These are phyloP conservation scores for Rhizopus arrhizus DNA, from an alignment of 371 early-diverging fungal genomes.

Conservation along the genomic window DNA sequence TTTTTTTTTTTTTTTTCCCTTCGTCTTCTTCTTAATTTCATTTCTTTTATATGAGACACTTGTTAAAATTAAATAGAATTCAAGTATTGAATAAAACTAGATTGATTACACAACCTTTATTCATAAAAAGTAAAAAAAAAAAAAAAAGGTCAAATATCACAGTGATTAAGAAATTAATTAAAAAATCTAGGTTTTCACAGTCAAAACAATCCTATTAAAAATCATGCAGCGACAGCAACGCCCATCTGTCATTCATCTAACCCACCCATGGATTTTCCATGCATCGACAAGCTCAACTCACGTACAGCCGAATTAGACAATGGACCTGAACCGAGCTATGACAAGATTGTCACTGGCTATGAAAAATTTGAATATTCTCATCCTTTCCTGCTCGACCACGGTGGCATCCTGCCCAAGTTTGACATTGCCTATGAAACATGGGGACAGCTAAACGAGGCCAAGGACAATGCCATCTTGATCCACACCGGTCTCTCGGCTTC, in stretches of 20 bases:
- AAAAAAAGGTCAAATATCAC: neutral
- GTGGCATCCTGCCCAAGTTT: slow-evolving; percentile 78
- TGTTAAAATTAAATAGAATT: neutral
- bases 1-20: neutral
- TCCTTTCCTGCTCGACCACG: slow-evolving; percentile 81
- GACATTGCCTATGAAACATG: slow-evolving; percentile 87
- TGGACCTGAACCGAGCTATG: slow-evolving; percentile 88
- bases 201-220: neutral
- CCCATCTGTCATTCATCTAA: slow-evolving; percentile 44
- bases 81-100: neutral
- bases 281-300: slow-evolving; percentile 70
- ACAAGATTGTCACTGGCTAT: slow-evolving; percentile 84
- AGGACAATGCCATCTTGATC: slow-evolving; percentile 77
- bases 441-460: slow-evolving; percentile 73
- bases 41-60: neutral
- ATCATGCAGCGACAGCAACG: neutral
- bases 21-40: neutral
- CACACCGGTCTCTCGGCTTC: slow-evolving; percentile 88
- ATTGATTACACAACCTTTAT: neutral
- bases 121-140: neutral
- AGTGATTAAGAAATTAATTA: neutral
- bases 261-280: slow-evolving; percentile 77
- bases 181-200: neutral
- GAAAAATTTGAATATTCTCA: slow-evolving; percentile 62
- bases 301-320: slow-evolving; percentile 71